Base-by-base conservation (phyloP, 441 rosid species). In the Pelargonium myrrhifolium region DNA sequence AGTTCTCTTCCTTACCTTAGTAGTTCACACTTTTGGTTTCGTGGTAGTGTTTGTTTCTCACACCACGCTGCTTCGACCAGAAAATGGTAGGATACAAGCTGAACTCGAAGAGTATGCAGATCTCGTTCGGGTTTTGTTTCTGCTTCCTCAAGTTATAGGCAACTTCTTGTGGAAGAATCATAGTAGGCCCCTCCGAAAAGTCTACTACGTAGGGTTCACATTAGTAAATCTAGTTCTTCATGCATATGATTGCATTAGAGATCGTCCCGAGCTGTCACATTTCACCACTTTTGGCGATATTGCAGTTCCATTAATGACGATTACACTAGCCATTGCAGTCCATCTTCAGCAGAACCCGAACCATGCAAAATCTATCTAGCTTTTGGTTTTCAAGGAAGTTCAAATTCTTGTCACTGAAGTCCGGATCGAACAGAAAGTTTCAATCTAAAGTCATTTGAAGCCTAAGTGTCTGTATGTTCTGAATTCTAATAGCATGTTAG, bases 151-250 rank as follows among this genome's bases (percentile, higher is more conserved):
- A 11, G 22, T 71, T 24, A 10, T 71, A 3, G 40, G 55, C 74
- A 40, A 74, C 59, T 43, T 63, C 22, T 62, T 68, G 1, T 62
- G 65, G 65, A 56, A 37, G 1, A 55, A 35, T 31, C 69, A 62
- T 21, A 59, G 35, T 65, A 59, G 59, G 22, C 75, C 76, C n/a
- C 58, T 68, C 45, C 68, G 56, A 9, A 35, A 53, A 65, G 22
- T 17, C 26, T 71, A 76, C 56, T 66, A 8, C 67, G 3, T 71
- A 1, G 76, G 70, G 37, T 65, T 79, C 21, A 47, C 69, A 20
- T n/a, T 69, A 61, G 53, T 62, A 35, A 31, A 4, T 31, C 35
- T 31, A 3, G 35, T 62, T 65, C 15, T 62, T 39, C 67, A n/a
- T 22, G 20, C 6, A 0, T 68, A 67, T 12, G 69, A 68, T 1